phyloP scores from a whole-genome alignment of 805 yeast genomes.

The Candida mattraensis region DNA sequence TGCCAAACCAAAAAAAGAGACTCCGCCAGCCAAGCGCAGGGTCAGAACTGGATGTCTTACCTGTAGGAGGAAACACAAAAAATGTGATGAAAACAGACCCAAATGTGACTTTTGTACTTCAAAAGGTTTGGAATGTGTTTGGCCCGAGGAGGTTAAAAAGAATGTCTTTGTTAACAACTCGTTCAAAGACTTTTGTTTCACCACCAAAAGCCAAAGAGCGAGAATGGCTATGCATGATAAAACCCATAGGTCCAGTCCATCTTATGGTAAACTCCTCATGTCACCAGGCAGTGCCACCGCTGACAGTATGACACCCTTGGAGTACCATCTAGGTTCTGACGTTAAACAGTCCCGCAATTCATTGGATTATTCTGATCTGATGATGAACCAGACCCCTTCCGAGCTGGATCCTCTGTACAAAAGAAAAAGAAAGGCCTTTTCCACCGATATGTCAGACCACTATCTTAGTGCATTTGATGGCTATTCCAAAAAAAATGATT shows the following conservation, averaged over 20 bases:
- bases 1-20: conserved; percentile 26
- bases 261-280: conserved; percentile 3
- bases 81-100: conserved; percentile 56
- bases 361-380: conserved; percentile 19
- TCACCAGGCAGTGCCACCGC: conserved; percentile 3
- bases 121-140: conserved; percentile 38
- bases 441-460: conserved; percentile 13
- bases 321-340: conserved; percentile 19
- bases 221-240: conserved; percentile 5
- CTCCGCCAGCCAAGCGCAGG: conserved; percentile 37
- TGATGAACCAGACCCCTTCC: conserved; percentile 6
- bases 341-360: conserved; percentile 14
- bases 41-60: conserved; percentile 50
- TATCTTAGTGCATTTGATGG: conserved; percentile 22
- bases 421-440: conserved; percentile 14
- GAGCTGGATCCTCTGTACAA: conserved; percentile 9
- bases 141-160: conserved; percentile 36
- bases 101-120: conserved; percentile 46
- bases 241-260: conserved; percentile 3
- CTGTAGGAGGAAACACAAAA: conserved; percentile 52
- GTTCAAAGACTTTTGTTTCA: conserved; percentile 25
- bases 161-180: conserved; percentile 30
- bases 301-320: conserved; percentile 17
- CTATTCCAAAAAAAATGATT: conserved; percentile 18
- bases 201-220: conserved; percentile 11